A percentile compares a stretch with the other conserved stretches of the same genome.
Conservation (phyloP, 2,329 filamentous ascomycete genomes). For the Cladophialophora chaetospira region DNA sequence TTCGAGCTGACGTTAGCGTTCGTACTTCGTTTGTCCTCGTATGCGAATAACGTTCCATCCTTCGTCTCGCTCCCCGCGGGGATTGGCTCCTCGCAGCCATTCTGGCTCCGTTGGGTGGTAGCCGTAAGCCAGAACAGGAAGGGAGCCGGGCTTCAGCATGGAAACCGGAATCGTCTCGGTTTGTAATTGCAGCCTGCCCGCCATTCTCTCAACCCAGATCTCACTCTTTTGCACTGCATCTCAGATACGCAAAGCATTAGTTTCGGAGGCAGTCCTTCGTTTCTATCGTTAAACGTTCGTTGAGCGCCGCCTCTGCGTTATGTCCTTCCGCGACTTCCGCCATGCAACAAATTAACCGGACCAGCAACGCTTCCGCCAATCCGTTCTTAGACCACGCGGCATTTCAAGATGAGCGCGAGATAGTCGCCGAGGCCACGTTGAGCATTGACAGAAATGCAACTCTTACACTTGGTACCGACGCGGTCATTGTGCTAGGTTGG, state of each 20-base stretch:
- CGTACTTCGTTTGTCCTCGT: slow-evolving; percentile 8
- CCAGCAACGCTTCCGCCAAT: slow-evolving; percentile 7
- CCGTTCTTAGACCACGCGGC: slow-evolving; percentile 25
- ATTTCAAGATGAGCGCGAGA: slow-evolving; percentile 35
- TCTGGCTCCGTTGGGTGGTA: neutral
- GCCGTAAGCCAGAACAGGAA: slow-evolving; percentile 2
- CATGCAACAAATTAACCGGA: slow-evolving; percentile 16
- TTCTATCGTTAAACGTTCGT: neutral
- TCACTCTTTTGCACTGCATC: neutral
- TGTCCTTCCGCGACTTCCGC: slow-evolving; percentile 6
- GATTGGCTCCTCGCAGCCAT: neutral
- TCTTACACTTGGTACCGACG: slow-evolving; percentile 62
- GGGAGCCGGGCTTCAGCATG: neutral
- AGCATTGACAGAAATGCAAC: slow-evolving; percentile 60
- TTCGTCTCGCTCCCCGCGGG: neutral
- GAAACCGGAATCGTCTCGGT: neutral
- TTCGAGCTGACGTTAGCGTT: neutral
- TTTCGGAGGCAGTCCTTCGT: slow-evolving; percentile 2
- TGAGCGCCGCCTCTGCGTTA: slow-evolving; percentile 2
- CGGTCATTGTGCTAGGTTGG: slow-evolving; percentile 60
- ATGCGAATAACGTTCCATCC: neutral
- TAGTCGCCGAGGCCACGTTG: slow-evolving; percentile 50
- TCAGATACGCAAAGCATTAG: neutral
- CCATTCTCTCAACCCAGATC: neutral
- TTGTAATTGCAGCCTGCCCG: neutral